Percentiles rank a stretch among this genome's conserved stretches.
phyloP scores from a whole-genome alignment of 306 rosid species.

The Lagenaria siceraria region DNA sequence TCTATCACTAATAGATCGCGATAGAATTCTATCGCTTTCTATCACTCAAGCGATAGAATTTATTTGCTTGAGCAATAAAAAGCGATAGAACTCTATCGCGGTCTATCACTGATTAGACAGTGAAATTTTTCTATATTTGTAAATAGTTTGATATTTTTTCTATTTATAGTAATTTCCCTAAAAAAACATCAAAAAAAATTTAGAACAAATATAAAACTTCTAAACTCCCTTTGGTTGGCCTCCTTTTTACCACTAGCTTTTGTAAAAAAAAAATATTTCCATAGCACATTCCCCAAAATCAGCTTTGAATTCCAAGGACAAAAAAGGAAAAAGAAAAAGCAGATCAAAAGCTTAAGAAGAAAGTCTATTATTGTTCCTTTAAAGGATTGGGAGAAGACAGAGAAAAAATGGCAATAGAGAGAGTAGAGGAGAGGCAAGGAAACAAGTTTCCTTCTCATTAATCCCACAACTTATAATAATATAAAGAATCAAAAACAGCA shows the following conservation, averaged over 20 bases:
- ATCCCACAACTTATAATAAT: background rate
- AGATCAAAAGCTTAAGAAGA: background rate
- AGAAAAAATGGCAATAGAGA: background rate
- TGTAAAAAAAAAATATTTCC: background rate
- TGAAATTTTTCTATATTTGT: too few species aligned
- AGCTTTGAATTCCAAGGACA: background rate
- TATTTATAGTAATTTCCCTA: too few species aligned
- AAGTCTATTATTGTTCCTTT: background rate
- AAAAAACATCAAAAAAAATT: too few species aligned
- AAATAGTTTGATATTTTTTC: too few species aligned
- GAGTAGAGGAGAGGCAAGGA: background rate
- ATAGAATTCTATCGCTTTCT: too few species aligned
- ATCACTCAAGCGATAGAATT: too few species aligned
- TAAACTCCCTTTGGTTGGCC: background rate
- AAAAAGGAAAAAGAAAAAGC: background rate
- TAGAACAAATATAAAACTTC: too few species aligned
- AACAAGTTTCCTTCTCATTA: background rate
- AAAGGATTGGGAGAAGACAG: background rate
- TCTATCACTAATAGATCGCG: too few species aligned
- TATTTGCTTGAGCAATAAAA: too few species aligned
- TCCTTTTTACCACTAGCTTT: background rate
- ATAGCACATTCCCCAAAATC: background rate
- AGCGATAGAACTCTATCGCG: too few species aligned
- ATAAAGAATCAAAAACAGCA: slow-evolving; percentile 10
- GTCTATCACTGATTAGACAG: too few species aligned